Percentiles rank a stretch among this genome's conserved stretches.
Evolutionary conservation across 305 asterid species (phyloP).

Genomic region (Fraxinus baroniana): DNA sequence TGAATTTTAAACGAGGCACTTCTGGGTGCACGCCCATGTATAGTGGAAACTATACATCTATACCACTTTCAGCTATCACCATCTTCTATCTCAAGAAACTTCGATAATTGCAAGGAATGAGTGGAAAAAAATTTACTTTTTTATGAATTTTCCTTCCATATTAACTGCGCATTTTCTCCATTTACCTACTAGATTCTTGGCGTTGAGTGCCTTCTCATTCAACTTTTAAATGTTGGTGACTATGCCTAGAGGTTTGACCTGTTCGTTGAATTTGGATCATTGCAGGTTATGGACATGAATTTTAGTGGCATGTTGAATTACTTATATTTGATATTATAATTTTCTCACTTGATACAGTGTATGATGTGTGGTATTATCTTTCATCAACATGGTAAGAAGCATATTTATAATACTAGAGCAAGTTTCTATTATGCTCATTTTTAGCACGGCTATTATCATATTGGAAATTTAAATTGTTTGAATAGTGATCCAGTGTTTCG

Average conservation of each 20-base stretch:
- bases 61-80: not conserved
- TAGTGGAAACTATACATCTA: not conserved
- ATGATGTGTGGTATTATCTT: not conserved
- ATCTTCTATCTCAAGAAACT: not conserved
- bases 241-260: not conserved
- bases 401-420: not conserved
- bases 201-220: not conserved
- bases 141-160: not conserved
- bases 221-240: not conserved
- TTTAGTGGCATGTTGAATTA: not conserved
- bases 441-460: not conserved
- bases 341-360: not conserved
- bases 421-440: not conserved
- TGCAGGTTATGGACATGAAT: not conserved
- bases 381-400: not conserved
- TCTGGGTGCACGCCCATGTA: not conserved
- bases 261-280: not conserved
- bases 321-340: not conserved
- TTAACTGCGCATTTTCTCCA: not conserved
- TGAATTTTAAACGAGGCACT: not conserved
- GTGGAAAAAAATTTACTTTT: not conserved
- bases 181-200: not conserved
- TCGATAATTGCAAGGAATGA: not conserved
- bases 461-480: not conserved
- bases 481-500: not conserved